Conservation (phyloP, 306 rosid species). For the Acmispon strigosus region DNA sequence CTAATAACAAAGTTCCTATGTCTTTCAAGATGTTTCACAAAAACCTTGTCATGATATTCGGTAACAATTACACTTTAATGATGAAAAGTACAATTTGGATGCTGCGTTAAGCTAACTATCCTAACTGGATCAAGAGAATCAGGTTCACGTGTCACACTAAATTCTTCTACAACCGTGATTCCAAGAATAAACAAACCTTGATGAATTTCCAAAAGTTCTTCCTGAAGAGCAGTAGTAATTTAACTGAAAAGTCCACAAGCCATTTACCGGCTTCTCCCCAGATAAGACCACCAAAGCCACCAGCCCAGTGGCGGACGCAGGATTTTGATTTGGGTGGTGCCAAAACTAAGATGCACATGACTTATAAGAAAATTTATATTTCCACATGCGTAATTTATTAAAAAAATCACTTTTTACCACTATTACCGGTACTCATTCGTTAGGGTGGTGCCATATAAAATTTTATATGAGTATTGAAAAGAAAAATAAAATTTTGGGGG, state of each 20-base stretch:
- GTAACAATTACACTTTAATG: background rate
- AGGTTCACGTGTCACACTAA: background rate
- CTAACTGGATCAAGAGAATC: background rate
- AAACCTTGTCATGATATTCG: background rate
- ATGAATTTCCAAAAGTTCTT: background rate
- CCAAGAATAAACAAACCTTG: background rate
- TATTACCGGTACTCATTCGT: too few relatives aligned
- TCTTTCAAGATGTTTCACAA: background rate
- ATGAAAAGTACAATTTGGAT: background rate
- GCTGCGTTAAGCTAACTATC: background rate
- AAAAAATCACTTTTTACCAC: too few relatives aligned
- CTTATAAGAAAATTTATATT: too few relatives aligned
- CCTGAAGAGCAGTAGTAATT: background rate
- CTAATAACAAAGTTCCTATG: background rate
- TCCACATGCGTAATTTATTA: too few relatives aligned
- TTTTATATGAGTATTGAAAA: too few relatives aligned
- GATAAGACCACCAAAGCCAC: background rate
- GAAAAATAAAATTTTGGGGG: too few relatives aligned
- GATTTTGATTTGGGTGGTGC: too few relatives aligned
- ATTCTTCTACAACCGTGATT: background rate
- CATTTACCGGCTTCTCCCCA: background rate
- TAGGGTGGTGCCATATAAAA: too few relatives aligned
- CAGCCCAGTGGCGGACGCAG: too few relatives aligned
- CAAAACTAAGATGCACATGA: too few relatives aligned
- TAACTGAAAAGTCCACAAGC: background rate